Evolutionary conservation across 1,139 yeast genomes (phyloP).

Genomic region (Scheffersomyces cryptocercus): DNA sequence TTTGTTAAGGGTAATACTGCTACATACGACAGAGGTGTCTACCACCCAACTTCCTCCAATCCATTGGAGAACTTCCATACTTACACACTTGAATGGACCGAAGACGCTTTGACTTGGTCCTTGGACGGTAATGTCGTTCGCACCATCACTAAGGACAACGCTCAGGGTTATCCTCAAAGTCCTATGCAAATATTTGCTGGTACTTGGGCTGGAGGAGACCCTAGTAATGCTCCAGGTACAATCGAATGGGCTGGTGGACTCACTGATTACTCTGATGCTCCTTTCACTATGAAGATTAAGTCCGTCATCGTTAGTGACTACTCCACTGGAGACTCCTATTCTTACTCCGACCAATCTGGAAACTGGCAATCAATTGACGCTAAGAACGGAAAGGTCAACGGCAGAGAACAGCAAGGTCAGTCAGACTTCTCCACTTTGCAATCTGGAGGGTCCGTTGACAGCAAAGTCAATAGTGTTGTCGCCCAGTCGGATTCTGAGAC

Average conservation of each 20-base stretch:
- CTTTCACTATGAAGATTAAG: conserved; percentile 68
- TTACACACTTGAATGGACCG: conserved; percentile 82
- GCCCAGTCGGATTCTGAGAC: conserved; percentile 3
- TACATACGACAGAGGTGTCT: conserved; percentile 78
- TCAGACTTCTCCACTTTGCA: conserved; percentile 47
- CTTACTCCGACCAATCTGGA: conserved; percentile 66
- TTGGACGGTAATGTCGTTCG: conserved; percentile 65
- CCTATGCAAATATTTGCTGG: conserved; percentile 76
- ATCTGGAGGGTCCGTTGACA: conserved; percentile 18
- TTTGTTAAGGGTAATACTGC: conserved; percentile 78
- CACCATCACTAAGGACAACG: conserved; percentile 49
- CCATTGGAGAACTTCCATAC: conserved; percentile 61
- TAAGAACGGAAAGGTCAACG: conserved; percentile 62
- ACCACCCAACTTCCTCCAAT: conserved; percentile 53
- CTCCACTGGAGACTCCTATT: conserved; percentile 72
- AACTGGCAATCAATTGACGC: conserved; percentile 68
- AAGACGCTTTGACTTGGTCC: conserved; percentile 58
- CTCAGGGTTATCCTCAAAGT: conserved; percentile 72
- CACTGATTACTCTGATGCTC: conserved; percentile 66
- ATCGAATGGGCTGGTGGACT: conserved; percentile 84
- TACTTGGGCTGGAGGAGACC: conserved; percentile 82
- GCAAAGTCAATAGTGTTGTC: background rate
- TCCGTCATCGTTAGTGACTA: conserved; percentile 69
- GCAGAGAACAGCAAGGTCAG: conserved; percentile 53
- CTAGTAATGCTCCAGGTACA: conserved; percentile 65